Evolutionary conservation across 208 protist genomes (phyloP), one percentile per base, ranked within the genome.

Genomic region (Acanthamoeba comandoni): DNA sequence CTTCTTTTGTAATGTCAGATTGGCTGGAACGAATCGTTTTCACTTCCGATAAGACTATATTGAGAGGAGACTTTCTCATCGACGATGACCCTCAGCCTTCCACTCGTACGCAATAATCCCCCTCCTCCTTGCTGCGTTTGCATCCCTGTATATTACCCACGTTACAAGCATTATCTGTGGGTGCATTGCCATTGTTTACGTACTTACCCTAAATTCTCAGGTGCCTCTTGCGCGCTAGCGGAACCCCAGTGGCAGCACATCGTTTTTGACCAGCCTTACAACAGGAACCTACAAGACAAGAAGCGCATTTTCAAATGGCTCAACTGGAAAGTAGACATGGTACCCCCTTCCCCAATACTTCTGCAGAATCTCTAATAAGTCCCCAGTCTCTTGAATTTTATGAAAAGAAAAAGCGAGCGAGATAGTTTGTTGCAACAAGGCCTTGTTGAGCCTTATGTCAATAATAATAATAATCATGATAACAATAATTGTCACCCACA

Each of bases 11-110:
- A 0, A 57, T 57, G 57, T 29, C 17, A 85, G 75, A 85, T 62
- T 85, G 75, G 75, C n/a, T 35, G 52, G 75, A 85, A 43, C 75
- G 75, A 8, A 19, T 85, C 39, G 29, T 85, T 19, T 85, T 85
- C 22, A 85, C 75, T 26, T 24, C 29, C 52, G 77, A 86, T 57
- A 86, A 86, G 55, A 86, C 52, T 1, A 65, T 86, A 24, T 43
- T 86, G 17, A 58, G 49, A 43, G 75, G 75, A 31, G 75, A 86
- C 75, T 65, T 53, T 19, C 55, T 86, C 26, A 86, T 86, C 49
- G 75, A 86, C 52, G 75, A 86, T 39, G 75, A 86, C 75, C 75
- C 75, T 22, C 35, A 13, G 22, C 75, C 75, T n/a, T 49, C 19
- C 75, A 86, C 70, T 55, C 70, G 70, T 79, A 55, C n/a, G 4